These are phyloP conservation scores for Saccharomyces hybrid DNA, from an alignment of 1,139 yeast species.

Conservation along the genomic window DNA sequence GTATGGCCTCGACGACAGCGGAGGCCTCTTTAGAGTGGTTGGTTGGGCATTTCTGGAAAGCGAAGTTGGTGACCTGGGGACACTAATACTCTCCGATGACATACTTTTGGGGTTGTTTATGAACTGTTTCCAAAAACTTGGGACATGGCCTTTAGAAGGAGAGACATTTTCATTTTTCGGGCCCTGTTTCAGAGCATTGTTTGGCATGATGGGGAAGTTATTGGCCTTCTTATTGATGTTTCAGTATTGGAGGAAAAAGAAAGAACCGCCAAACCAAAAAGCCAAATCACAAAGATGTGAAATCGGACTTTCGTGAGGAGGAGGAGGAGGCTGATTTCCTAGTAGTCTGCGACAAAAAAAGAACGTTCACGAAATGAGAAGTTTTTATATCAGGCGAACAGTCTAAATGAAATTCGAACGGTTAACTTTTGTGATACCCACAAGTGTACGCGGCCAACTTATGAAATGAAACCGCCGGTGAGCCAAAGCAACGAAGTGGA, in stretches of 20 bases:
- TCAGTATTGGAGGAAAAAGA: not conserved
- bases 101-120: constrained; percentile 30
- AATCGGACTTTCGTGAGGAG: no score
- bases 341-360: no score
- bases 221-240: not conserved
- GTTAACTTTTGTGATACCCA: no score
- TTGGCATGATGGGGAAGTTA: not conserved
- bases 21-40: constrained; percentile 1
- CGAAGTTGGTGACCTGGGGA: constrained; percentile 16
- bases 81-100: constrained; percentile 22
- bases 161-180: constrained; percentile 4
- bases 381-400: no score
- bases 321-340: no score
- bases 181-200: not conserved
- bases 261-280: not conserved
- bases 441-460: no score
- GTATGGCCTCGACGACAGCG: constrained; percentile 4
- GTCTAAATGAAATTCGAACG: no score
- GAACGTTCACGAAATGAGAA: no score
- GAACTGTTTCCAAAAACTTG: constrained; percentile 37
- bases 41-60: constrained; percentile 1
- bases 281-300: not conserved
- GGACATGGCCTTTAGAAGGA: constrained; percentile 10
- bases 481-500: no score
- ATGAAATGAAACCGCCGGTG: no score